Base-by-base conservation (phyloP, 2,329 filamentous ascomycete species). In the Sporothrix phasma region DNA sequence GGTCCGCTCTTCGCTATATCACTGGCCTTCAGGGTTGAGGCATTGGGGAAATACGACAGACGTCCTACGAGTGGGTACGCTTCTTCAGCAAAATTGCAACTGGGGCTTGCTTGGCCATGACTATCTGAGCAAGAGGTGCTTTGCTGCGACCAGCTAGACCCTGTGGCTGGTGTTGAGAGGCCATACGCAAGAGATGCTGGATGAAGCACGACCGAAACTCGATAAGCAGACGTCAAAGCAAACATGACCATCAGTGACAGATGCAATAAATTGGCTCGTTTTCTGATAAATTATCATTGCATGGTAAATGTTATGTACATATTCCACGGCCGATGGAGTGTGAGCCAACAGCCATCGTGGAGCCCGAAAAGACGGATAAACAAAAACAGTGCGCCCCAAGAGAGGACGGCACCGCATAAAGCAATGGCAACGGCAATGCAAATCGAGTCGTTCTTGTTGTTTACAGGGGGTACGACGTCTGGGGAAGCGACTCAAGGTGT, bases 401-500 rank as follows among this genome's bases (percentile, higher is more conserved):
- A n/a, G n/a, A 56, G 19, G 7, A 17, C 2, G 7, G n/a, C 31
- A 29, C 29, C 45, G 37, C 26, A 11, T 47, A 34, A 53, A 47
- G 41, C n/a, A 34, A 41, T 19, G 45, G 6, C 53, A 46, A 22
- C 24, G 41, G 41, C n/a, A 34, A 41, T 19, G 45, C 11, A 60
- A 46, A 22, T 34, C 53, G 46, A 24, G 34, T 60, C 47, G 22
- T 45, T 51, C 22, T 37, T 34, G 58, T 26, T 31, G 49, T 62
- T 43, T 66, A 68, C 64, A 97, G 83, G 45, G 93, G 93, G 76
- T 94, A 96, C 67, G 89, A 86, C 19, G 89, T 92, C 69, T 84
- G 79, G 34, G 91, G 88, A 17, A 93, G 83, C 64, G 92, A 87
- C 78, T 97, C 85, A 69, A 97, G 85, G 75, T 92, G 85, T 74